Conservation (phyloP, 2,329 filamentous ascomycete genomes). For the Biscogniauxia marginata region DNA sequence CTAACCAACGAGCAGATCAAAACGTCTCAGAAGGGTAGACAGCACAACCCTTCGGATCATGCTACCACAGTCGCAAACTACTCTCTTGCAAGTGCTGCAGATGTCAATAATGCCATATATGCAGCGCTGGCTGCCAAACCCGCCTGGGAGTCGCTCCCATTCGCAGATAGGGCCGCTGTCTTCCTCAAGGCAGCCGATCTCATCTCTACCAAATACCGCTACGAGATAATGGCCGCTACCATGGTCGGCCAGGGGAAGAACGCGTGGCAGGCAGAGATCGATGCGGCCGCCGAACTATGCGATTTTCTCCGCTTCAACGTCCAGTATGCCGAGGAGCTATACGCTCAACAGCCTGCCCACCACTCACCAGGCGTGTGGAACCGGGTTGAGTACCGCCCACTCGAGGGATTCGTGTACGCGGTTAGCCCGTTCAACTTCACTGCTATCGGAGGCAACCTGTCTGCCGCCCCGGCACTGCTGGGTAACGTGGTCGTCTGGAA, state of each 20-base stretch:
- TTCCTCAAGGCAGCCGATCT: constrained; percentile 96
- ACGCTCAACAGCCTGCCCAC: constrained; percentile 81
- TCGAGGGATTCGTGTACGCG: constrained; percentile 95
- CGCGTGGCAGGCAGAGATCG: constrained; percentile 98
- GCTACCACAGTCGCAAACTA: constrained; percentile 75
- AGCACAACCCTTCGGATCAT: constrained; percentile 83
- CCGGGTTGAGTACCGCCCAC: constrained; percentile 80
- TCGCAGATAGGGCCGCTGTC: constrained; percentile 85
- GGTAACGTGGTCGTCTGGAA: constrained; percentile 98
- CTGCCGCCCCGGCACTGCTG: constrained; percentile 79
- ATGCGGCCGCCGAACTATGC: constrained; percentile 85
- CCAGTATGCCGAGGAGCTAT: constrained; percentile 87
- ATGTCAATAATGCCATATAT: constrained; percentile 79
- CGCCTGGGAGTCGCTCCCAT: constrained; percentile 82
- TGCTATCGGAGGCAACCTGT: constrained; percentile 85
- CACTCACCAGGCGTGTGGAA: constrained; percentile 88
- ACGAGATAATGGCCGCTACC: constrained; percentile 93
- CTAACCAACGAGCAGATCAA: constrained; percentile 53
- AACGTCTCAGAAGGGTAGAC: constrained; percentile 63
- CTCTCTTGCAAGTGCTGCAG: constrained; percentile 73
- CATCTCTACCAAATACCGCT: constrained; percentile 87
- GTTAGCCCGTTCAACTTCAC: constrained; percentile 97
- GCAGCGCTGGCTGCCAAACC: constrained; percentile 82
- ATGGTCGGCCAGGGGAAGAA: constrained; percentile 98
- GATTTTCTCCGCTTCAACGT: constrained; percentile 96